phyloP scores from a whole-genome alignment of 768 basidiomycete genomes.

The Boletus eberwhitei region DNA sequence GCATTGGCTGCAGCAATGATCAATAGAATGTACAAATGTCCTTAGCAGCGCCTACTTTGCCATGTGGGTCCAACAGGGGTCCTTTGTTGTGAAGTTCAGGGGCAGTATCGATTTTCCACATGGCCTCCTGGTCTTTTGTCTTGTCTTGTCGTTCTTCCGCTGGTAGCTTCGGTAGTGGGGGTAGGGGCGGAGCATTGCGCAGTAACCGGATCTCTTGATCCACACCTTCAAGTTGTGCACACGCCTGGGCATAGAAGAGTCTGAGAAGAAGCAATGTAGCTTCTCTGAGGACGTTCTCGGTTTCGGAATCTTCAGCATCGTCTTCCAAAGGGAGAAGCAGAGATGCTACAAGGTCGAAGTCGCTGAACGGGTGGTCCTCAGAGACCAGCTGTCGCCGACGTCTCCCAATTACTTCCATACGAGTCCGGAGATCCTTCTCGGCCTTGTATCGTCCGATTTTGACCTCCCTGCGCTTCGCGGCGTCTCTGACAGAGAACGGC shows the following conservation, averaged over 20 bases:
- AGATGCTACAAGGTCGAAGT: slow-evolving; percentile 63
- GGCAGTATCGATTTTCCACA: slow-evolving; percentile 73
- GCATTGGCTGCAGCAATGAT: slow-evolving; percentile 58
- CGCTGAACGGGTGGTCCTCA: slow-evolving; percentile 37
- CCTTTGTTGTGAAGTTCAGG: slow-evolving; percentile 47
- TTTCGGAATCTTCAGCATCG: slow-evolving; percentile 53
- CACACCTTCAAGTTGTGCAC: slow-evolving; percentile 62
- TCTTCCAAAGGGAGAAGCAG: slow-evolving; percentile 44
- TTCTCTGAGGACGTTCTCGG: slow-evolving; percentile 65
- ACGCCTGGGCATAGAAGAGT: slow-evolving; percentile 66
- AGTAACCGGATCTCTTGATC: slow-evolving; percentile 73
- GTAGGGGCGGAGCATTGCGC: slow-evolving; percentile 44
- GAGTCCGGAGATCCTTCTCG: slow-evolving; percentile 74
- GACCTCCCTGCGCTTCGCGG: slow-evolving; percentile 69
- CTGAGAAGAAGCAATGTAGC: slow-evolving; percentile 68
- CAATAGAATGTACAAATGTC: not conserved
- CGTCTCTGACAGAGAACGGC: slow-evolving; percentile 52
- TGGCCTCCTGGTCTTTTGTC: slow-evolving; percentile 45
- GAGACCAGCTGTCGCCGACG: slow-evolving; percentile 43
- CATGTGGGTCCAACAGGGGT: slow-evolving; percentile 67
- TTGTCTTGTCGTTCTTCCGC: slow-evolving; percentile 40
- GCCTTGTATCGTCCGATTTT: slow-evolving; percentile 90
- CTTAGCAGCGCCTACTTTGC: slow-evolving; percentile 55
- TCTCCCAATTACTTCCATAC: slow-evolving; percentile 61
- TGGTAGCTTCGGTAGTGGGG: slow-evolving; percentile 29